Percentiles rank a stretch among this genome's conserved stretches.
Conservation (phyloP, 139 green algal genomes). For the Micractinium sp. region DNA sequence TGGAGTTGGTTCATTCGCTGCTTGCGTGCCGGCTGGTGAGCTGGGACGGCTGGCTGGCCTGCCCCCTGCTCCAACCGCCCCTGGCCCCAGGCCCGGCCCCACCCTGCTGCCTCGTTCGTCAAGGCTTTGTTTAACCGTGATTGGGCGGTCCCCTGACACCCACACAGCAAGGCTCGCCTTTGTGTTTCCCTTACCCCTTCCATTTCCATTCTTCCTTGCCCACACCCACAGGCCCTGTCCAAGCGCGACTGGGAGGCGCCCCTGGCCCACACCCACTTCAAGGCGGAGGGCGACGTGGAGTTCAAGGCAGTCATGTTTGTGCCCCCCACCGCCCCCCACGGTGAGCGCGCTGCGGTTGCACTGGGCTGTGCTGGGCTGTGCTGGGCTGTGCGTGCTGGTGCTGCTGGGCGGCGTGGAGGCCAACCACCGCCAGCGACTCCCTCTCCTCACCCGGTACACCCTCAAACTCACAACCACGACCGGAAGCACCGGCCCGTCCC, state of each 20-base stretch:
- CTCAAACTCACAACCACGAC: neutral
- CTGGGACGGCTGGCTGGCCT: neutral
- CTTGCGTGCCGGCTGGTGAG: neutral
- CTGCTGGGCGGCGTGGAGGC: too few species aligned
- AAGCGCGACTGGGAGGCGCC: conserved; percentile 70
- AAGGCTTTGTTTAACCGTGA: too few species aligned
- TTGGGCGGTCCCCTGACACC: too few species aligned
- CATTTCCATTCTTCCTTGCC: too few species aligned
- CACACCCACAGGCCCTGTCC: neutral
- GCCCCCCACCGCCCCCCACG: conserved; percentile 60
- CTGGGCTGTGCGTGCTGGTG: too few species aligned
- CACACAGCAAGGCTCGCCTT: too few species aligned
- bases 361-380: neutral
- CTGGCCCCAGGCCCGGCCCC: neutral
- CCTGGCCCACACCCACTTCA: conserved; percentile 93
- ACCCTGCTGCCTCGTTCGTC: neutral
- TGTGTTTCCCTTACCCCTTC: too few species aligned
- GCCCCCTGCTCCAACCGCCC: neutral
- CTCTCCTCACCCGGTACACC: neutral
- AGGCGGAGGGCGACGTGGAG: conserved; percentile 98
- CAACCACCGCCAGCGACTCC: neutral
- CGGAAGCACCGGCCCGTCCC: too few species aligned
- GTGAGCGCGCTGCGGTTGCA: neutral
- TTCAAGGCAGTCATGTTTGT: conserved; percentile 97
- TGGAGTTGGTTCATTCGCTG: neutral